These are phyloP conservation scores for Climacium dendroides DNA, from an alignment of 225 moss, liverwort and hornwort species.

Conservation along the genomic window DNA sequence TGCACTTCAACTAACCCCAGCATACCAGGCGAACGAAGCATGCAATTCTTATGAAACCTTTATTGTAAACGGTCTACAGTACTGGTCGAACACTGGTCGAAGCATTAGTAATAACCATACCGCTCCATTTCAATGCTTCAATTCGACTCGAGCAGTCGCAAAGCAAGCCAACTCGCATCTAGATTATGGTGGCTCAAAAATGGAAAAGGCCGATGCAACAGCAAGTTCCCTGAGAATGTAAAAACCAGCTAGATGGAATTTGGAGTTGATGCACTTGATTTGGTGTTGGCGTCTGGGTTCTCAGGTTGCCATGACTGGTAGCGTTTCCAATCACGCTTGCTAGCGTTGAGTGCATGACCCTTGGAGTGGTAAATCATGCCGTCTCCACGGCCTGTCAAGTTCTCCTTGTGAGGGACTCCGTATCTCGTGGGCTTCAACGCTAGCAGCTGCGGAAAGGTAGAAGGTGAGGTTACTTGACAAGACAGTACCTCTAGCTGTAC, in stretches of 20 bases:
- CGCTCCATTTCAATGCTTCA: neutral
- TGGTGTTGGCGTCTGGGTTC: conserved; percentile 4
- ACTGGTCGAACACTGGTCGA: neutral
- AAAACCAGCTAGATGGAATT: conserved; percentile 4
- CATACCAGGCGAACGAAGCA: neutral
- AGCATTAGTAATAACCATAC: neutral
- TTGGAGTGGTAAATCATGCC: conserved; percentile 75
- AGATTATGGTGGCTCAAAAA: neutral
- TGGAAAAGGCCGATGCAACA: neutral
- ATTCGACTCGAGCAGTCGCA: neutral
- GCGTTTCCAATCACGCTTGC: conserved; percentile 80
- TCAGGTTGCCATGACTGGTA: conserved; percentile 77
- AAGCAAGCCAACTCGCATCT: neutral
- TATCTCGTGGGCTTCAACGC: conserved; percentile 74
- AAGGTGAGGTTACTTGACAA: neutral
- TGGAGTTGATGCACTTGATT: conserved; percentile 12
- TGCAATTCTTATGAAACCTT: neutral
- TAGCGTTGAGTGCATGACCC: conserved; percentile 77
- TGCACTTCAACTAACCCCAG: too few relatives aligned
- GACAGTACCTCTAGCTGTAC: neutral
- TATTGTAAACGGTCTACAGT: neutral
- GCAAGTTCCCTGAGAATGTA: neutral
- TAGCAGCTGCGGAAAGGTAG: conserved; percentile 33
- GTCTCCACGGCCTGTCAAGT: conserved; percentile 82
- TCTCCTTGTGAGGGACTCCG: conserved; percentile 71